These are phyloP conservation scores for Penicillium lividum DNA, from an alignment of 495 filamentous ascomycete genomes.

Conservation along the genomic window DNA sequence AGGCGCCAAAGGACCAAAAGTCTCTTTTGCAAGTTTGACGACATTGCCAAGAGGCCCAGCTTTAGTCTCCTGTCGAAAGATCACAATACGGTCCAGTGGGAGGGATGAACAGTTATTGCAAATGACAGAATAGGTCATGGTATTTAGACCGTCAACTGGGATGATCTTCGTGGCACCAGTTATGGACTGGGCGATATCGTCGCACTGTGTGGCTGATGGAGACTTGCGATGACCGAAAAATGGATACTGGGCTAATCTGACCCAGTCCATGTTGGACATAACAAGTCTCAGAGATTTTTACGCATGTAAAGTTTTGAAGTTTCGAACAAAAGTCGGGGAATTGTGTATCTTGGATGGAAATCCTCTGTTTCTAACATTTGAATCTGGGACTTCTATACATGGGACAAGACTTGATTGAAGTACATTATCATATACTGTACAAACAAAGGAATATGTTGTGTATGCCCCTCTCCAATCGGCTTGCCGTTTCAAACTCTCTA, in stretches of 20 bases:
- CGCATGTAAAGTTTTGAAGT: no score
- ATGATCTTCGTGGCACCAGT: constrained; percentile 1
- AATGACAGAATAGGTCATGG: constrained; percentile 4
- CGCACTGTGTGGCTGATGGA: constrained; percentile 3
- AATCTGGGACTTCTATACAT: no score
- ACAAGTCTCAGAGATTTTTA: no score
- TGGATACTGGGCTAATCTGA: background rate
- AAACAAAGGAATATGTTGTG: no score
- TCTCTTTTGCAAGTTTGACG: constrained; percentile 2
- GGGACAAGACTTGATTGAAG: no score
- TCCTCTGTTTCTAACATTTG: no score
- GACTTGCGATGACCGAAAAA: constrained; percentile 6
- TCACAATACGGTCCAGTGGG: background rate
- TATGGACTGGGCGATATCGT: constrained; percentile 1
- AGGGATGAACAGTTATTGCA: constrained; percentile 1
- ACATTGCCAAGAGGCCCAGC: background rate
- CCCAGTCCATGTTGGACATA: constrained; percentile 7
- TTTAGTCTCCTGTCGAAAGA: constrained; percentile 3
- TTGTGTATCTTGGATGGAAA: no score
- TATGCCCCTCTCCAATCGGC: no score
- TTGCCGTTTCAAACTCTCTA: no score
- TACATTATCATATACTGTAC: no score
- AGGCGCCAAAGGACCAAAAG: background rate
- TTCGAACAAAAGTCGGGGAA: no score
- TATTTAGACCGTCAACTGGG: background rate